Conservation (phyloP, 805 yeast genomes). For the Saturnispora dispora region DNA sequence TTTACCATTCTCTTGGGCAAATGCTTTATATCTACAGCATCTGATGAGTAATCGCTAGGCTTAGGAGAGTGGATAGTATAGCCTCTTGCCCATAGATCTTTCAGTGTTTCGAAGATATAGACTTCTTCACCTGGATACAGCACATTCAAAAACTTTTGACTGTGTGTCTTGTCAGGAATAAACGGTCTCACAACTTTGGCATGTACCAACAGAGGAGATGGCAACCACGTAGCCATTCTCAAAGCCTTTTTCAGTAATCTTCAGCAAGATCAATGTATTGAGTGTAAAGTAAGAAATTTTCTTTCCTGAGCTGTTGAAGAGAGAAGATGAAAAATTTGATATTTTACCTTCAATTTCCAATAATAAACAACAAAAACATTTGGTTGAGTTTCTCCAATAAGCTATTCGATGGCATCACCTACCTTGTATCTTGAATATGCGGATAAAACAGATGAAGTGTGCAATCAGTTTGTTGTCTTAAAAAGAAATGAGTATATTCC, state of each 20-base stretch:
- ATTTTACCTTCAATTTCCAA: not conserved
- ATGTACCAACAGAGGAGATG: constrained; percentile 1
- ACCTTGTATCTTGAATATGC: constrained; percentile 26
- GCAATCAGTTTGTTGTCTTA: constrained; percentile 45
- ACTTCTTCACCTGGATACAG: constrained; percentile 12
- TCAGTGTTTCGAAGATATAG: constrained; percentile 13
- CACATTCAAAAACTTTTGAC: constrained; percentile 2
- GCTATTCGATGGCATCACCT: not conserved
- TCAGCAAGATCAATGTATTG: not conserved
- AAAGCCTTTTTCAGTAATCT: too few species aligned
- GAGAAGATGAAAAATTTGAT: not conserved
- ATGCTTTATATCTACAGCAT: constrained; percentile 51
- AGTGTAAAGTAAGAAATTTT: not conserved
- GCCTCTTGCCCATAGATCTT: constrained; percentile 65
- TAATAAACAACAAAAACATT: not conserved
- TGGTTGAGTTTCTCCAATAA: not conserved
- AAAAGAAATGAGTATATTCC: constrained; percentile 53
- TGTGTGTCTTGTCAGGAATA: not conserved
- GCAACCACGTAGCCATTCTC: constrained; percentile 2
- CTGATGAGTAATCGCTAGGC: constrained; percentile 58
- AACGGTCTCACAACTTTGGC: constrained; percentile 1
- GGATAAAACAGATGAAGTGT: constrained; percentile 65
- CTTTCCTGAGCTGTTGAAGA: not conserved
- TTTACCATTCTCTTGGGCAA: constrained; percentile 48
- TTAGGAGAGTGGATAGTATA: constrained; percentile 60